Conservation (phyloP, 106 monocot species). For the Dendrobium nobile region DNA sequence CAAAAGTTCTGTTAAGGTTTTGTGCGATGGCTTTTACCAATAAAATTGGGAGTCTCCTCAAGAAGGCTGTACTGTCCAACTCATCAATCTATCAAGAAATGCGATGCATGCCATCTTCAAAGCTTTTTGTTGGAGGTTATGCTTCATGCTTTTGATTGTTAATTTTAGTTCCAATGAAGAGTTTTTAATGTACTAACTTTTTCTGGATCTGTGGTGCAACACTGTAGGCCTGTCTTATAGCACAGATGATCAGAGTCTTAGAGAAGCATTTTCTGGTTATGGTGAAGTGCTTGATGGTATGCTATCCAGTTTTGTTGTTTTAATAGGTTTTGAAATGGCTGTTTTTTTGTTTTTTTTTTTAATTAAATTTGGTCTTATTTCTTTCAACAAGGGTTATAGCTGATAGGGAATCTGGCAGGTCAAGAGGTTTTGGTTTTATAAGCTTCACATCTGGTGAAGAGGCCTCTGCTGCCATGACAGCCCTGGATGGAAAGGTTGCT, state of each 20-base stretch:
- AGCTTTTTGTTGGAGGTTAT: constrained; percentile 76
- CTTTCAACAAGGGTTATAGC: constrained; percentile 41
- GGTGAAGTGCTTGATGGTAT: constrained; percentile 80
- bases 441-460: constrained; percentile 60
- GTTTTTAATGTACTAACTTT: background rate
- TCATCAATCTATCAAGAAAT: constrained; percentile 53
- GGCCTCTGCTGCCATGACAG: constrained; percentile 59
- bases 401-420: constrained; percentile 60
- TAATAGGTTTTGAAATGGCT: background rate
- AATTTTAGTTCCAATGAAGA: background rate
- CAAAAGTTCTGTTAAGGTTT: background rate
- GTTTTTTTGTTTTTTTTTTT: background rate
- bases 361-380: background rate
- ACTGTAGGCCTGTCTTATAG: constrained; percentile 39
- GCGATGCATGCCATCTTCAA: constrained; percentile 80
- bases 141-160: background rate
- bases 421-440: constrained; percentile 82
- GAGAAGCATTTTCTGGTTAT: constrained; percentile 46
- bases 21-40: constrained; percentile 57
- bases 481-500: constrained; percentile 75
- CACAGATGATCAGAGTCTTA: constrained; percentile 70
- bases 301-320: background rate
- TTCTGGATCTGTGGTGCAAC: background rate
- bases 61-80: constrained; percentile 32
- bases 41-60: constrained; percentile 64